Evolutionary conservation across 345 rosid genomes (phyloP).

Genomic region (Aquilaria yunnanensis): DNA sequence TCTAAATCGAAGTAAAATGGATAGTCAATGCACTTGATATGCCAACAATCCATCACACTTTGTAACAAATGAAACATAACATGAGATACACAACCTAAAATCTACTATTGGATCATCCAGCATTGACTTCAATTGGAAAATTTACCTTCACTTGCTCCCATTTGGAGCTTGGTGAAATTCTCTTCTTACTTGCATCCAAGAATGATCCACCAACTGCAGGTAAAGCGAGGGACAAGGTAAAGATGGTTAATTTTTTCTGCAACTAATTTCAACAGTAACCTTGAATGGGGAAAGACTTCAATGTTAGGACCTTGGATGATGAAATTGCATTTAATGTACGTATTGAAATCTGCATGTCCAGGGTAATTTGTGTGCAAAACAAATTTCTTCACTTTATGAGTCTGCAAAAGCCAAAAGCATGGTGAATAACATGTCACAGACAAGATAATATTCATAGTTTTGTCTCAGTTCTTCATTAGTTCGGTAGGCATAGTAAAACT

Average conservation of each 20-base stretch:
- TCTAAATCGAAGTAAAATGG: no score
- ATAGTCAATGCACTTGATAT: no score
- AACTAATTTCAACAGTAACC: not conserved
- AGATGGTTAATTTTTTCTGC: slow-evolving; percentile 5
- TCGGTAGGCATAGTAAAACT: no score
- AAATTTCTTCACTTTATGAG: slow-evolving; percentile 88
- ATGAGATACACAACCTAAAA: not conserved
- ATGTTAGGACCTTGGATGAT: slow-evolving; percentile 47
- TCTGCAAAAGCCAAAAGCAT: slow-evolving; percentile 41
- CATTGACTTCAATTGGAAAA: not conserved
- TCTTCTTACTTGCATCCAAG: slow-evolving; percentile 46
- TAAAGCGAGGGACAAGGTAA: slow-evolving; percentile 5
- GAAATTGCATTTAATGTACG: slow-evolving; percentile 92
- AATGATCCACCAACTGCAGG: slow-evolving; percentile 40
- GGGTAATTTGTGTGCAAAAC: slow-evolving; percentile 95
- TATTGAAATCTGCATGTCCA: slow-evolving; percentile 97
- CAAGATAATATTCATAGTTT: not conserved
- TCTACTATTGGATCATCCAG: not conserved
- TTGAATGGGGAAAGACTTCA: slow-evolving; percentile 15
- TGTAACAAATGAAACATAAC: no score
- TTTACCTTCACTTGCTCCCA: slow-evolving; percentile 98
- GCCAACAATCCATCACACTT: no score
- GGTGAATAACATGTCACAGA: slow-evolving; percentile 6
- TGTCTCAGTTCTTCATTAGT: no score
- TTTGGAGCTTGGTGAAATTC: slow-evolving; percentile 73